Conservation (phyloP, 345 rosid species). For the Acer yangbiense region DNA sequence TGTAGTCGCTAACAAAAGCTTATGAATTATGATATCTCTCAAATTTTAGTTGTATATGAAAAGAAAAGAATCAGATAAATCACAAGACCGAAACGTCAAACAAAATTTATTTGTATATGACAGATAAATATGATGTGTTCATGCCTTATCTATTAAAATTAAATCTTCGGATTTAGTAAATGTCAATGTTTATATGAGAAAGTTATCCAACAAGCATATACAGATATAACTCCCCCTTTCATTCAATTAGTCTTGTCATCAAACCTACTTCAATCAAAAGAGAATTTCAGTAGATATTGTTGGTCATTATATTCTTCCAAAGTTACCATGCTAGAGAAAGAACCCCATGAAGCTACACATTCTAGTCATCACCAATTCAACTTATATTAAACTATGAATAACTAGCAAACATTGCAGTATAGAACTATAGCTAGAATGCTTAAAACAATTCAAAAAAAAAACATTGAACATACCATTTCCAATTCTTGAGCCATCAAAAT, state of each 20-base stretch:
- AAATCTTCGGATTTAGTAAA: not conserved
- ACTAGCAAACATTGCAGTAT: not conserved
- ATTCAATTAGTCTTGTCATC: not conserved
- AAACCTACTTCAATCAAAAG: not conserved
- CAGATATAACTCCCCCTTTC: not conserved
- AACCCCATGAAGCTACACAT: not conserved
- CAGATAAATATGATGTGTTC: not conserved
- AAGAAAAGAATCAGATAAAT: not conserved
- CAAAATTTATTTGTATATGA: not conserved
- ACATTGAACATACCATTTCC: constrained; percentile 61
- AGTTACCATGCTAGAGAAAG: not conserved
- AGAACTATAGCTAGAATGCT: not conserved
- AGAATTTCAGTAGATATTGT: not conserved
- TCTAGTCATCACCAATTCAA: not conserved
- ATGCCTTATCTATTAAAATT: not conserved
- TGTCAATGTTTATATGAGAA: not conserved
- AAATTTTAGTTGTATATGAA: not conserved
- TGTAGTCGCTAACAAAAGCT: not conserved
- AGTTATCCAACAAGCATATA: not conserved
- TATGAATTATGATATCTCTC: not conserved
- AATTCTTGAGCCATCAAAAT: constrained; percentile 93
- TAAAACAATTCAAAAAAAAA: not conserved
- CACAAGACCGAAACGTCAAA: not conserved
- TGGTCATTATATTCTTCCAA: not conserved
- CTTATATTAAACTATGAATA: not conserved